Base-by-base conservation (phyloP, 2,329 filamentous ascomycete genomes). In the Ophiostoma piceae region DNA sequence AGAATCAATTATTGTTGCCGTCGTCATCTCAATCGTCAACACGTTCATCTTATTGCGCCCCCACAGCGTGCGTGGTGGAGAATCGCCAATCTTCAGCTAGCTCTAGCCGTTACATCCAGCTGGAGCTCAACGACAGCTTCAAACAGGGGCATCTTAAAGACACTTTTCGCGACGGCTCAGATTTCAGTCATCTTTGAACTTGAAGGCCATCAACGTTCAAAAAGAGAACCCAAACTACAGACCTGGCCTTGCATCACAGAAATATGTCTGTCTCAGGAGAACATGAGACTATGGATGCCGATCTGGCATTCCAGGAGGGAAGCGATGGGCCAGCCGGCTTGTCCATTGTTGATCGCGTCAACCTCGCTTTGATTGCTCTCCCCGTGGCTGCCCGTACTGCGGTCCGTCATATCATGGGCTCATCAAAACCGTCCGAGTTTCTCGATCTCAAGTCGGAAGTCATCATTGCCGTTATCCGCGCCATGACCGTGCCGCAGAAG, bases 391-490 rank as follows among this genome's bases (percentile, higher is more conserved):
- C 85, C n/a, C 87, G 87, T 72, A 85, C 88, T 1, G 83, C 87
- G 1, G 72, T 91, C 14, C 80, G 84, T 66, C 90, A 93, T 75
- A 76, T 88, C 2, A 82, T 97, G 8, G 85, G 84, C 37, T 79
- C 90, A 57, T 92, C 93, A 0, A 84, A 89, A 43, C 88, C 88
- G 8, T 87, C 90, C 4, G 86, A 87, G 66, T 92, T 95, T 81
- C 89, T 94, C 80, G 90, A 96, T 77, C 80, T 97, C 3, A 85
- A 85, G 68, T 94, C 90, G 16, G 90, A 91, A 70, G 76, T 97
- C 69, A 88, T 85, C 0, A 83, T 97, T 70, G 85, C 87, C 35
- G 80, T 95, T 19, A 78, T 97, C n/a, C 89, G 92, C 26, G 85
- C 85, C 0, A 82, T 92, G 62, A 47, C 57, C 39, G 39, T 67